A percentile compares a stretch with the other conserved stretches of the same genome.
These are phyloP conservation scores for Termitomyces bulborhizus DNA, from an alignment of 768 basidiomycete genomes.

Conservation along the genomic window DNA sequence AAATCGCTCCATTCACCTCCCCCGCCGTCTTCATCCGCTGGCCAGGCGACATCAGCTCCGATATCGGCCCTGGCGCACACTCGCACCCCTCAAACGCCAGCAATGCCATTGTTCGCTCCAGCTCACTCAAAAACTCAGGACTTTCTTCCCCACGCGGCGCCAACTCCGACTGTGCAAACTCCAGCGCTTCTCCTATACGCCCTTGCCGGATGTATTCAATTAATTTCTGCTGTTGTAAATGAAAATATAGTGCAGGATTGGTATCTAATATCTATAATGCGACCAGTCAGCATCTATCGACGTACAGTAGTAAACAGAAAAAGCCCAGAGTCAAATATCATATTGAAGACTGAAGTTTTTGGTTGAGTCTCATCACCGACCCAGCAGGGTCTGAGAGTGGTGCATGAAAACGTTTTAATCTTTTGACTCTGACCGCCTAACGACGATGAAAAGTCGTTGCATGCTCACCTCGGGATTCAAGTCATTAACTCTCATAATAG, in stretches of 20 bases:
- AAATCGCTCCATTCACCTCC: conserved; percentile 92
- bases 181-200: conserved; percentile 69
- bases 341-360: conserved; percentile 97
- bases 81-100: conserved; percentile 72
- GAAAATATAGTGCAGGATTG: conserved; percentile 90
- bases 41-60: conserved; percentile 74
- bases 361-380: conserved; percentile 81
- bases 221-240: conserved; percentile 90
- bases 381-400: conserved; percentile 80
- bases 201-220: conserved; percentile 92
- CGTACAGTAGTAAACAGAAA: conserved; percentile 5
- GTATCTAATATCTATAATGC: conserved; percentile 84
- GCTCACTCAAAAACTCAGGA: conserved; percentile 85
- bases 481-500: conserved; percentile 93
- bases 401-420: conserved; percentile 96
- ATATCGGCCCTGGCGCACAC: conserved; percentile 57
- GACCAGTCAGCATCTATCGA: conserved; percentile 16
- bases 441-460: conserved; percentile 22
- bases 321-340: conserved; percentile 42
- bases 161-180: conserved; percentile 90
- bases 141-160: conserved; percentile 94
- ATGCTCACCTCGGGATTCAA: conserved; percentile 89
- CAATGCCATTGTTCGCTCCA: conserved; percentile 94
- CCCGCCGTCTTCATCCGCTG: conserved; percentile 94
- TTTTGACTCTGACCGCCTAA: conserved; percentile 27